Base-by-base conservation (phyloP, 108 stramenopile species). In the Cyclotella atomus region DNA sequence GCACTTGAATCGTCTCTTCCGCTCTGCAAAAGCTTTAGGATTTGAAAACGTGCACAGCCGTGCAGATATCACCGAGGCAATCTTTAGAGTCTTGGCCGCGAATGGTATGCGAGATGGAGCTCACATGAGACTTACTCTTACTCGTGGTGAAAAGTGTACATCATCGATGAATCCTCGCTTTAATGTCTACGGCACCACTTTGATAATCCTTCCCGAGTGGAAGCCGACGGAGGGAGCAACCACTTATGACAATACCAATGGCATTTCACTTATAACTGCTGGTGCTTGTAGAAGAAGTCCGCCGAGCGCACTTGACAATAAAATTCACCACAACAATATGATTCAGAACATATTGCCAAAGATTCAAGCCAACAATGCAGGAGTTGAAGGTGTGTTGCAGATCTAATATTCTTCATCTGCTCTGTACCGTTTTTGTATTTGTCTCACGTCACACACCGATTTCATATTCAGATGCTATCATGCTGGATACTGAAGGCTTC, bases 311-410 rank as follows among this genome's bases (percentile, higher is more conserved):
- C 77, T 91, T 29, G 96, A 95, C 70, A 95, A 94, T 61, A 96
- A 95, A 49, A 96, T 97, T 50, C 97, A 98, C 65, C 80, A 77
- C 66, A 78, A 81, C 68, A 76, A 84, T 71, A 52, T 90, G 62
- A 92, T 98, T 72, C 93, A 96, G 76, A 97, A 97, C 67, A 97
- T 95, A 36, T 53, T 96, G 45, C 94, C 94, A n/a, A 95, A 98
- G 74, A 96, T 97, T 62, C 93, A 98, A 70, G 97, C 96, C 36
- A 98, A 97, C 65, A 61, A 83, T 27, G 94, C 96, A 4, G 91
- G 91, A 1, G 93, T 81, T 0, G 94, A n/a, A n/a, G n/a, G n/a
- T n/a, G n/a, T n/a, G n/a, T n/a, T n/a, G n/a, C n/a, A n/a, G n/a
- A n/a, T n/a, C n/a, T n/a, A n/a, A n/a, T n/a, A n/a, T n/a, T n/a